These are phyloP conservation scores for Penicillium bovifimosum DNA, from an alignment of 495 filamentous ascomycete species.

Conservation along the genomic window DNA sequence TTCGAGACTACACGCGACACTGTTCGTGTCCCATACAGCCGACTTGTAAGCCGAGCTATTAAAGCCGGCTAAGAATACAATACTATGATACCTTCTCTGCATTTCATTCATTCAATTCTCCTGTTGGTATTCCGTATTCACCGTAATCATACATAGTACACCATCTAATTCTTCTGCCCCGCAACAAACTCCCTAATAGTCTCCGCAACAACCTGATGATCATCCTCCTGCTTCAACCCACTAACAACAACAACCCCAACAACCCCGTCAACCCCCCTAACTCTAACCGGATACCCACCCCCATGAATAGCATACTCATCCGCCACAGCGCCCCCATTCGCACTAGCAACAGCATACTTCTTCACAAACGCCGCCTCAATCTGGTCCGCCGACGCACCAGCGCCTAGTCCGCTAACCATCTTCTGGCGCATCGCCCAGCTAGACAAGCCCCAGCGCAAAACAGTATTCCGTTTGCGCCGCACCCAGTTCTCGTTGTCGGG, in stretches of 20 bases:
- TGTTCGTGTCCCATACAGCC: constrained; percentile 9
- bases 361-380: constrained; percentile 54
- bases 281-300: constrained; percentile 64
- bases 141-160: not conserved
- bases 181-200: constrained; percentile 48
- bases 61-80: constrained; percentile 17
- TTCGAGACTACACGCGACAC: constrained; percentile 11
- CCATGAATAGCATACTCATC: constrained; percentile 70
- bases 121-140: too few relatives aligned
- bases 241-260: constrained; percentile 70
- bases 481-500: constrained; percentile 61
- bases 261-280: constrained; percentile 63
- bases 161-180: constrained; percentile 1
- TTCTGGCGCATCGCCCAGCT: constrained; percentile 63
- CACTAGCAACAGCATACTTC: constrained; percentile 48
- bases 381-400: constrained; percentile 23
- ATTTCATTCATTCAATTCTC: not conserved
- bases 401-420: constrained; percentile 28
- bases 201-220: constrained; percentile 69
- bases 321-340: constrained; percentile 39
- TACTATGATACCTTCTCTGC: constrained; percentile 31
- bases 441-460: constrained; percentile 61
- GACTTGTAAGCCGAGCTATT: constrained; percentile 14
- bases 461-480: constrained; percentile 59
- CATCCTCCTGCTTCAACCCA: constrained; percentile 70